phyloP scores from a whole-genome alignment of 306 rosid genomes.

The Sesbania bispinosa region DNA sequence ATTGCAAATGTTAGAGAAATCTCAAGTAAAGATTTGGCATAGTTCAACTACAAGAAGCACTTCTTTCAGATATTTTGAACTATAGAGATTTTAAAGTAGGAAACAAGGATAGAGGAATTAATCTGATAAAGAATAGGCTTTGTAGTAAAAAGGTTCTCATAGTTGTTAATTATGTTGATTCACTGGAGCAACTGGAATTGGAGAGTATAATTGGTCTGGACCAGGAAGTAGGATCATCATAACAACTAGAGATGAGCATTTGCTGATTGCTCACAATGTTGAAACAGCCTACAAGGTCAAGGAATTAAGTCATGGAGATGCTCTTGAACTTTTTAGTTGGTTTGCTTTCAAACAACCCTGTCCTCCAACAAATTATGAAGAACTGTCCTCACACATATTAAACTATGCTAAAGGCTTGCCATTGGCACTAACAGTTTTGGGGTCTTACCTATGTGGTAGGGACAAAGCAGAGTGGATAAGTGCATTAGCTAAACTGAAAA shows the following conservation, averaged over 20 bases:
- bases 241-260: conserved; percentile 25
- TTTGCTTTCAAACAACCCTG: background rate
- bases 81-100: background rate
- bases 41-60: conserved; percentile 1
- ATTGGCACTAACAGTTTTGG: conserved; percentile 14
- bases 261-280: background rate
- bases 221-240: conserved; percentile 18
- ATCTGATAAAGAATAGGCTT: background rate
- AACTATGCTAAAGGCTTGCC: conserved; percentile 23
- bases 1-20: conserved; percentile 24
- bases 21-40: background rate
- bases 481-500: background rate
- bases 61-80: background rate
- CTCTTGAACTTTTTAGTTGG: conserved; percentile 18
- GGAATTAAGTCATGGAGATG: background rate
- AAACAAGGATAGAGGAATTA: background rate
- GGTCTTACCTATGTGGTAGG: background rate
- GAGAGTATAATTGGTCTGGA: conserved; percentile 21
- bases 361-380: background rate
- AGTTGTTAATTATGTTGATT: conserved; percentile 21
- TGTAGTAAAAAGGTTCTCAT: conserved; percentile 6
- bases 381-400: background rate
- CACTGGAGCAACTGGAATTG: conserved; percentile 20
- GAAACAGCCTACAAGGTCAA: background rate
- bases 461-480: background rate